Evolutionary conservation across 139 green algal species (phyloP), one percentile per base, ranked within the genome.

Genomic region (Coccomyxa sp.): DNA sequence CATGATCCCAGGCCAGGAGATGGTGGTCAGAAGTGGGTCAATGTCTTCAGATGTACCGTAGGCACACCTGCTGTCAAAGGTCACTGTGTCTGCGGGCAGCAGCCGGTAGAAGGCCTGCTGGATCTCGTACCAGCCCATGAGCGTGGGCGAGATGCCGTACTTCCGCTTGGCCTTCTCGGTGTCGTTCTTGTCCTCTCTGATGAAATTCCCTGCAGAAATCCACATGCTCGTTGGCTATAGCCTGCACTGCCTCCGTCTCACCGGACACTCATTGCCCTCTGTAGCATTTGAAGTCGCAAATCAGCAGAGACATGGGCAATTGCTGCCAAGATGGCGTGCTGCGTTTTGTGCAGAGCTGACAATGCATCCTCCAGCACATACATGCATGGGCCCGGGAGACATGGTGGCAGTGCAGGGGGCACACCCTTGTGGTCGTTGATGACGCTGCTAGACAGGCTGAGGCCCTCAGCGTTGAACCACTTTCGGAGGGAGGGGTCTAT

Each of bases 91-190:
- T 10, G 37, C 27, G 31, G 76, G 76, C 7, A 80, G 64, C 18
- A 6, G 9, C 8, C 54, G 16, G 50, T 44, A 75, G 18, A 80
- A 33, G 8, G 71, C 14, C 33, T 74, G 64, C 10, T 69, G 68
- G 54, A 79, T 79, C 75, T 79, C 75, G 37, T 79, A 69, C 75
- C 75, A 79, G 55, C 75, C 75, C 75, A 79, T 34, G 7, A 79
- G 22, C 1, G 33, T 29, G 22, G 27, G 24, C n/a, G 14, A 27
- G 24, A 73, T 72, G 35, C 55, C 55, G 38, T 79, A 73, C 75
- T 73, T 73, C 55, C 34, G 8, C 38, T 33, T 18, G 22, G 50
- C 22, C 2, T 64, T 64, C 18, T 22, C 50, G 27, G 50, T 18
- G 50, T 64, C 50, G 18, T 31, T 64, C 50, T 64, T 64, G 18